phyloP scores from a whole-genome alignment of 129 eudicot genomes.

The Centaurea solstitialis region DNA sequence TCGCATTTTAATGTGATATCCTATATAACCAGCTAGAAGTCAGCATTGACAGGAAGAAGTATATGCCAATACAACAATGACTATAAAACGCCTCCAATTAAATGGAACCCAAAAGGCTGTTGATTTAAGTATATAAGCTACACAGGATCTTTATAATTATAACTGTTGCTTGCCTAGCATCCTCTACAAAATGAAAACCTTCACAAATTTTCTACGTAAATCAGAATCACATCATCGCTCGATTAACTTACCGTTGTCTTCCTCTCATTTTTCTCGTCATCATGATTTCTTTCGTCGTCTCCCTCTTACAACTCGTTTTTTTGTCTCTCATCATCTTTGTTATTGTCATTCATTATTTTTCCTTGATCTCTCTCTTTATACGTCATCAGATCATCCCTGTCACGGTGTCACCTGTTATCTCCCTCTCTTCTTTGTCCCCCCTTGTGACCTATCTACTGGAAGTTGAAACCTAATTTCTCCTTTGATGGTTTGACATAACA shows the following conservation, averaged over 20 bases:
- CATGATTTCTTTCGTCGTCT: not conserved
- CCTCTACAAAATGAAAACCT: not conserved
- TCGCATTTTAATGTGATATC: not conserved
- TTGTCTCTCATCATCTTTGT: not conserved
- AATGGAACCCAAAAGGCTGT: not conserved
- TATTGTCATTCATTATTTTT: not conserved
- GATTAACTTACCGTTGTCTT: not conserved
- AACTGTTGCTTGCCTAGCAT: not conserved
- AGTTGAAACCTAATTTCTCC: not conserved
- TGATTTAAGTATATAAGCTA: conserved; percentile 1
- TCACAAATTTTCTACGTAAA: not conserved
- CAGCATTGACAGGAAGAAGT: not conserved
- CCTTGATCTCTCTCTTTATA: not conserved
- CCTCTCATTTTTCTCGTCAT: not conserved
- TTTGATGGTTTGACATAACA: not conserved
- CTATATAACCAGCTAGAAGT: not conserved
- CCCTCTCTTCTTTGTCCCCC: not conserved
- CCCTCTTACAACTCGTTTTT: not conserved
- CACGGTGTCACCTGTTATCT: not conserved
- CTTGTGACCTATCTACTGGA: not conserved
- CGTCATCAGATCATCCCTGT: not conserved
- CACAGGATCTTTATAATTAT: not conserved
- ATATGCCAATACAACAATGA: not conserved
- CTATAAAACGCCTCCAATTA: not conserved
- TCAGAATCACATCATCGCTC: not conserved